phyloP scores from a whole-genome alignment of 2,329 filamentous ascomycete species.

The Trichoderma semiorbis region DNA sequence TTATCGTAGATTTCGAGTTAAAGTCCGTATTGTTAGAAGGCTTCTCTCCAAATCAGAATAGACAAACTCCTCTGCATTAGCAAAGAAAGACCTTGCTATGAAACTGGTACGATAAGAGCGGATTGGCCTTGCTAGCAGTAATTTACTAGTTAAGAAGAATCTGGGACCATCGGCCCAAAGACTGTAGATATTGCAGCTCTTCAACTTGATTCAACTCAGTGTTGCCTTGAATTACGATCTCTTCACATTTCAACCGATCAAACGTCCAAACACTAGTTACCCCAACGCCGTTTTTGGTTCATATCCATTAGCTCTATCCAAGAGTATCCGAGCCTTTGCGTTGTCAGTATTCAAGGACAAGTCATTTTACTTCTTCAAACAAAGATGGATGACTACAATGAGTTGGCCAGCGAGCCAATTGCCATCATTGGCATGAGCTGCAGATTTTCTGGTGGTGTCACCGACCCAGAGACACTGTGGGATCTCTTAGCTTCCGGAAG shows the following conservation, averaged over 20 bases:
- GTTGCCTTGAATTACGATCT: neutral
- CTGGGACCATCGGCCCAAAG: neutral
- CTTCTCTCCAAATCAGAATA: neutral
- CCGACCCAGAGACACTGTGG: slow-evolving; percentile 23
- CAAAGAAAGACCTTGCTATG: neutral
- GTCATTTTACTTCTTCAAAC: neutral
- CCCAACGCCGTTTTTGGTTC: neutral
- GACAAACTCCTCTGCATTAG: neutral
- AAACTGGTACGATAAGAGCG: neutral
- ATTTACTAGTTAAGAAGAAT: neutral
- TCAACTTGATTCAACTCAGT: neutral
- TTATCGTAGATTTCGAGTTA: neutral
- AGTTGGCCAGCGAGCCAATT: slow-evolving; percentile 15
- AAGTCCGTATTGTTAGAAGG: neutral
- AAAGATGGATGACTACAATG: neutral
- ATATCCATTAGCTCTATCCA: neutral
- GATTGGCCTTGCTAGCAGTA: neutral
- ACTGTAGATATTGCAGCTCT: neutral
- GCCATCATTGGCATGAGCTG: slow-evolving; percentile 25
- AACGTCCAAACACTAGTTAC: neutral
- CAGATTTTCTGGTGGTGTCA: slow-evolving; percentile 22
- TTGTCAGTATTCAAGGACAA: neutral
- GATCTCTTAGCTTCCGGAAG: slow-evolving; percentile 20
- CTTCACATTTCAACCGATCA: neutral
- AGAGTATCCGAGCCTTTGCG: neutral